Conservation (phyloP, 2,329 filamentous ascomycete genomes). For the Alternaria infectoria region DNA sequence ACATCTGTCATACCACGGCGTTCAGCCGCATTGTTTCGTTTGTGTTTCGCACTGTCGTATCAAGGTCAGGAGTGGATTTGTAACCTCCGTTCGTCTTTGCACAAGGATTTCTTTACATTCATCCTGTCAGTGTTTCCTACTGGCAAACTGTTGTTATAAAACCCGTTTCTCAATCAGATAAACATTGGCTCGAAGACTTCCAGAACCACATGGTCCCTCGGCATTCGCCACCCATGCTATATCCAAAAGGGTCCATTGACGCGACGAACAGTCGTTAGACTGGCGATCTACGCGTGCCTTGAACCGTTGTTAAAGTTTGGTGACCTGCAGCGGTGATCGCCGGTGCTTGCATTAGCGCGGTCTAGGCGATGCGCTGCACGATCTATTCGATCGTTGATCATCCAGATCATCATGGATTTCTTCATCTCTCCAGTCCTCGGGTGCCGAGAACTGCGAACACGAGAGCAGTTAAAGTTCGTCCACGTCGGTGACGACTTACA, state of each 20-base stretch:
- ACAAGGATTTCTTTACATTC: neutral
- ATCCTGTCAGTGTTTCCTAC: neutral
- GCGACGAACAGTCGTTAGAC: neutral
- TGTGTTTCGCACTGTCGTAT: neutral
- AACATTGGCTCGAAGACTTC: neutral
- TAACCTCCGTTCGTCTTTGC: neutral
- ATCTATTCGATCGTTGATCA: neutral
- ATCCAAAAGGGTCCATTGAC: neutral
- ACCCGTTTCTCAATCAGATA: neutral
- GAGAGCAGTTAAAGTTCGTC: neutral
- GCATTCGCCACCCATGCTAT: neutral
- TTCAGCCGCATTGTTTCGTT: slow-evolving; percentile 2
- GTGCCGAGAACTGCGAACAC: neutral
- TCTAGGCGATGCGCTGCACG: neutral
- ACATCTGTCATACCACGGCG: neutral
- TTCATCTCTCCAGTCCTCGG: neutral
- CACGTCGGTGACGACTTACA: neutral
- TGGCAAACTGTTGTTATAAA: neutral
- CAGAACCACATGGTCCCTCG: neutral
- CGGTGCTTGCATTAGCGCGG: neutral
- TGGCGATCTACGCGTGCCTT: neutral
- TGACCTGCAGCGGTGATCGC: neutral
- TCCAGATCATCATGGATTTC: neutral
- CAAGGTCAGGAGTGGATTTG: neutral
- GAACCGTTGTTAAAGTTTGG: neutral